These are phyloP conservation scores for Penicillium bialowiezense DNA, from an alignment of 495 filamentous ascomycete species.

Conservation along the genomic window DNA sequence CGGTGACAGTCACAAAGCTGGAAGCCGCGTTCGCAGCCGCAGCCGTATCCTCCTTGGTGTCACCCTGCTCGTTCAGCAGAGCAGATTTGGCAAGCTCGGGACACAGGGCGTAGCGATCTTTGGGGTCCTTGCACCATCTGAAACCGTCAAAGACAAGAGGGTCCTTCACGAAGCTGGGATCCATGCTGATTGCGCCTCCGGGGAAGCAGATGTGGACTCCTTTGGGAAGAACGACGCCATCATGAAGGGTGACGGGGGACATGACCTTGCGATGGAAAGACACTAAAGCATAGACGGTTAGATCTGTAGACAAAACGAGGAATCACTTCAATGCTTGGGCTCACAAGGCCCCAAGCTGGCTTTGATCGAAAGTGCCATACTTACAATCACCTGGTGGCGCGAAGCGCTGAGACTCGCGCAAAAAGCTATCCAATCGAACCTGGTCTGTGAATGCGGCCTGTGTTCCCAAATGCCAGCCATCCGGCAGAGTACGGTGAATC, in stretches of 20 bases:
- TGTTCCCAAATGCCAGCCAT: constrained; percentile 25
- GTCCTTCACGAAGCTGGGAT: constrained; percentile 19
- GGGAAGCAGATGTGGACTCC: constrained; percentile 35
- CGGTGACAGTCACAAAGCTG: constrained; percentile 24
- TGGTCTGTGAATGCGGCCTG: constrained; percentile 16
- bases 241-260: constrained; percentile 22
- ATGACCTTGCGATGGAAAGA: constrained; percentile 30
- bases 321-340: no score
- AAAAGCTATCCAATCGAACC: constrained; percentile 33
- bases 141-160: constrained; percentile 32
- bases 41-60: not conserved
- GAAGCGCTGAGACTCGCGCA: constrained; percentile 36
- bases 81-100: not conserved
- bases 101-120: constrained; percentile 13
- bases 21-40: constrained; percentile 1
- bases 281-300: constrained; percentile 12
- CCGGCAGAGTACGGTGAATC: constrained; percentile 17
- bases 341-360: no score
- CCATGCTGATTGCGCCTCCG: constrained; percentile 31
- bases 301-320: not conserved
- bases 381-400: constrained; percentile 34
- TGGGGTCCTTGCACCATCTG: constrained; percentile 30
- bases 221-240: constrained; percentile 26
- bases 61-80: not conserved
- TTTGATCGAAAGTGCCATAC: not conserved